phyloP scores from a whole-genome alignment of 345 rosid genomes.

The Populus simonii region DNA sequence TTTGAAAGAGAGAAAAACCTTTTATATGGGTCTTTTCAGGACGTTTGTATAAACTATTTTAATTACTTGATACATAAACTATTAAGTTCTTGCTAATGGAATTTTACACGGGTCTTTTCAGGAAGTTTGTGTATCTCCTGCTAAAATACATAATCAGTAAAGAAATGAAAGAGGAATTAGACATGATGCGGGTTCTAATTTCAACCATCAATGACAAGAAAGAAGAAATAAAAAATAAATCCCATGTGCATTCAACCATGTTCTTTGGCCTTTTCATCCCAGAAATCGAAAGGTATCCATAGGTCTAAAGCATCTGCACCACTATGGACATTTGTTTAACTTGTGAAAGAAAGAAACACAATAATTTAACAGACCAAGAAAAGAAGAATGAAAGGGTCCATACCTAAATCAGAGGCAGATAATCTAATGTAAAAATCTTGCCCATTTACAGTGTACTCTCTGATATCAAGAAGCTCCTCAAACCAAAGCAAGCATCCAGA shows the following conservation, averaged over 20 bases:
- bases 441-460: constrained; percentile 1
- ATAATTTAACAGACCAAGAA: background rate
- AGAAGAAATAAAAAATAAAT: background rate
- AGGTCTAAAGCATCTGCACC: background rate
- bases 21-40: too few species aligned
- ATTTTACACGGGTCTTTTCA: background rate
- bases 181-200: background rate
- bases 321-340: background rate
- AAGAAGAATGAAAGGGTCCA: background rate
- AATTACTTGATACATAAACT: background rate
- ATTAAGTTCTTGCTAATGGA: background rate
- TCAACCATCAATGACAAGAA: background rate
- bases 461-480: constrained; percentile 18
- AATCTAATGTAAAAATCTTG: constrained; percentile 20
- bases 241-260: background rate
- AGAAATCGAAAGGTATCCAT: background rate
- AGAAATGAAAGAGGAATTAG: background rate
- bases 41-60: too few species aligned
- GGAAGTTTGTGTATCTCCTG: background rate
- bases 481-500: constrained; percentile 24
- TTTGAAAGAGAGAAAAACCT: background rate
- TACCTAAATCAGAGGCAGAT: constrained; percentile 18
- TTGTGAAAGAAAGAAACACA: background rate
- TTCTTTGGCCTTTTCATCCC: background rate
- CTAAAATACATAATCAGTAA: background rate